phyloP scores from a whole-genome alignment of 768 basidiomycete genomes.

The Boletus reticuloceps region DNA sequence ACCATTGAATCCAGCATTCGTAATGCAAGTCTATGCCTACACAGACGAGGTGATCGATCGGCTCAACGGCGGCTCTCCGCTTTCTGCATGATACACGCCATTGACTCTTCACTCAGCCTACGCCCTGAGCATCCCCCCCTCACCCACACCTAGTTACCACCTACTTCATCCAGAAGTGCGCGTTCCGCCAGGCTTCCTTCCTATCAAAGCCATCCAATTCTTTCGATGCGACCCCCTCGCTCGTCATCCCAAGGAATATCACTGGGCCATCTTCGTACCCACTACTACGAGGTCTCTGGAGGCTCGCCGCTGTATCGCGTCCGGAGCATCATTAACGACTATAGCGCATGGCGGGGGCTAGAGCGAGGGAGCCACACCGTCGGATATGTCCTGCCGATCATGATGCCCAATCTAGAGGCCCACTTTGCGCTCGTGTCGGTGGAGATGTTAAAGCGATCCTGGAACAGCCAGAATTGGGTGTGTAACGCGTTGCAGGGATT shows the following conservation, averaged over 20 bases:
- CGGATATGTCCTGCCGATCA: constrained; percentile 3
- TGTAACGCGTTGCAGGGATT: constrained; percentile 5
- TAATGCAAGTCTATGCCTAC: constrained; percentile 2
- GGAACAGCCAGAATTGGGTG: constrained; percentile 5
- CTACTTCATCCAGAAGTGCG: constrained; percentile 1
- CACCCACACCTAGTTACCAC: background rate
- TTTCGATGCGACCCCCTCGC: background rate
- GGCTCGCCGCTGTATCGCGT: background rate
- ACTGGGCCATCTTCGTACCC: constrained; percentile 13
- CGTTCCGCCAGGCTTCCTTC: background rate
- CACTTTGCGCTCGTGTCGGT: background rate
- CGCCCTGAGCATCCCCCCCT: background rate
- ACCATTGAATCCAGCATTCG: background rate
- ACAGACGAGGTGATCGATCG: background rate
- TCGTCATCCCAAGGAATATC: background rate
- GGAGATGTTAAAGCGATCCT: background rate
- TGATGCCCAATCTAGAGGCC: constrained; percentile 5
- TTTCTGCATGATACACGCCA: background rate
- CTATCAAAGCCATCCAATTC: constrained; percentile 2
- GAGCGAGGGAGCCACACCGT: constrained; percentile 11
- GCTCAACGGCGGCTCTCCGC: background rate
- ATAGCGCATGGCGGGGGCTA: background rate
- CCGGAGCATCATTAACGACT: background rate
- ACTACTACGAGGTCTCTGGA: constrained; percentile 8
- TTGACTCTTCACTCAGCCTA: background rate